Evolutionary conservation across 257 asterid genomes (phyloP).

Genomic region (Solanum paucissectum): DNA sequence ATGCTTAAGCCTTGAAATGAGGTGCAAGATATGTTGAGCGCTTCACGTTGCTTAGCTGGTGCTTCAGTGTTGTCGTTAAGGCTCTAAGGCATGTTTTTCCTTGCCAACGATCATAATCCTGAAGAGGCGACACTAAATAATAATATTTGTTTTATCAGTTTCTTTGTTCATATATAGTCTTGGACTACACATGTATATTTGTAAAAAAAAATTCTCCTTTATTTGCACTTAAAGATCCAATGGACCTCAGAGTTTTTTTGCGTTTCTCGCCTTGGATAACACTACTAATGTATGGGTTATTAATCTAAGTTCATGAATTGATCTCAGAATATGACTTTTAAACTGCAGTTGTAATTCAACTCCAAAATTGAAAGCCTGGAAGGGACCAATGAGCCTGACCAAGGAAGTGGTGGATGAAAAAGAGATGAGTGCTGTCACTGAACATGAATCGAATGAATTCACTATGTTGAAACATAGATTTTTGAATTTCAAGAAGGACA

Average conservation of each 20-base stretch:
- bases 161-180: neutral
- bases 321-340: slow-evolving; percentile 5
- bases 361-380: slow-evolving; percentile 37
- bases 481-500: slow-evolving; percentile 69
- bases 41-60: neutral
- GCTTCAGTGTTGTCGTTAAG: neutral
- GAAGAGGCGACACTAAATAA: neutral
- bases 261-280: neutral
- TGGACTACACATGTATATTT: neutral
- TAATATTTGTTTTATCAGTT: neutral
- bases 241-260: neutral
- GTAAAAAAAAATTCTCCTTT: neutral
- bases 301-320: neutral
- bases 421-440: slow-evolving; percentile 23
- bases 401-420: slow-evolving; percentile 28
- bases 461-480: slow-evolving; percentile 60
- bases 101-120: neutral
- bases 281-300: neutral
- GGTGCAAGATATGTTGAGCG: neutral
- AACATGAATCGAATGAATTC: slow-evolving; percentile 38
- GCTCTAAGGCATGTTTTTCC: neutral
- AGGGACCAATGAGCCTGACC: slow-evolving; percentile 38
- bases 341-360: slow-evolving; percentile 29
- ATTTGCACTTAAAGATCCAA: neutral
- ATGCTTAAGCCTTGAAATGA: neutral